Percentiles rank a stretch among this genome's conserved stretches.
These are phyloP conservation scores for Phytophthora pini DNA, from an alignment of 352 stramenopile genomes.

Conservation along the genomic window DNA sequence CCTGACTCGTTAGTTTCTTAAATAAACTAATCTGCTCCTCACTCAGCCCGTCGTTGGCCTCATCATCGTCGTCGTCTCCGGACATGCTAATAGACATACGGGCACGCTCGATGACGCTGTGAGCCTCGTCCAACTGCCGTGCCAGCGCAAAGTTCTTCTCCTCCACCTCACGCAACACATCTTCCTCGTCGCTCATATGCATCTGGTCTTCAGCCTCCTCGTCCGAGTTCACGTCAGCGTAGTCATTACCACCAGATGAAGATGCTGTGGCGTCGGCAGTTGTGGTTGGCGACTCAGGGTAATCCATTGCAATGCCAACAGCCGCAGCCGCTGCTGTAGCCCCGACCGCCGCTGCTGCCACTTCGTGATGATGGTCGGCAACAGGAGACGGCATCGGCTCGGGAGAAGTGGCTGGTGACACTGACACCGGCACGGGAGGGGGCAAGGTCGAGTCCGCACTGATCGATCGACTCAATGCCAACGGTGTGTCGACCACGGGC, in stretches of 20 bases:
- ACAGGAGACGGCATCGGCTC: slow-evolving; percentile 35
- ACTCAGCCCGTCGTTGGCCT: slow-evolving; percentile 65
- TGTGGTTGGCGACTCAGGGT: slow-evolving; percentile 36
- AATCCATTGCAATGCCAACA: slow-evolving; percentile 18
- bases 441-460: slow-evolving; percentile 44
- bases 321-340: slow-evolving; percentile 8
- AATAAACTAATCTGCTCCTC: slow-evolving; percentile 92
- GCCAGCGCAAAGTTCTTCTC: slow-evolving; percentile 89
- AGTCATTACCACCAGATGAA: slow-evolving; percentile 64
- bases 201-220: slow-evolving; percentile 85
- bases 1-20: slow-evolving; percentile 90
- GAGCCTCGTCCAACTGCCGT: slow-evolving; percentile 80
- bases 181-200: slow-evolving; percentile 72
- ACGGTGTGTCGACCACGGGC: slow-evolving; percentile 23
- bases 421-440: slow-evolving; percentile 28
- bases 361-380: slow-evolving; percentile 17
- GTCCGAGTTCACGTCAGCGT: slow-evolving; percentile 82
- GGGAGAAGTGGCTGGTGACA: slow-evolving; percentile 20
- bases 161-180: slow-evolving; percentile 77
- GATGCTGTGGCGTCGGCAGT: slow-evolving; percentile 43
- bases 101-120: slow-evolving; percentile 85
- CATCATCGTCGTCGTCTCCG: slow-evolving; percentile 76
- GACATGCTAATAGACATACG: slow-evolving; percentile 89
- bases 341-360: slow-evolving; percentile 17
- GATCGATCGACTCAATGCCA: slow-evolving; percentile 46